phyloP scores from a whole-genome alignment of 2,329 filamentous ascomycete species.

The Metarhizium anisopliae region DNA sequence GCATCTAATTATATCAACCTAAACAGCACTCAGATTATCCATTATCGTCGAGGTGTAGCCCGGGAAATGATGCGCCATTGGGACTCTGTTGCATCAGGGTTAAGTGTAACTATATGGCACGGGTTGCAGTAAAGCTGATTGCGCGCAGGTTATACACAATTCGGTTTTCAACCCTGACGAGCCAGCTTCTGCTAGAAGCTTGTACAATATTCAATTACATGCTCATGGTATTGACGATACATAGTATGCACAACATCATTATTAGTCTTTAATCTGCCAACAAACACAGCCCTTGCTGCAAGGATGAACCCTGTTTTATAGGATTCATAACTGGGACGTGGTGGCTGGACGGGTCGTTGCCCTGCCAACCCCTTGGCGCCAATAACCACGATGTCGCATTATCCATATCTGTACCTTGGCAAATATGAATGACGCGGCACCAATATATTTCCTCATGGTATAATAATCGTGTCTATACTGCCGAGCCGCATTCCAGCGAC shows the following conservation, averaged over 20 bases:
- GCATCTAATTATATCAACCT: no score
- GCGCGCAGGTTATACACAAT: no score
- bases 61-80: no score
- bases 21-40: no score
- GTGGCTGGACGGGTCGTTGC: neutral
- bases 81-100: no score
- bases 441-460: neutral
- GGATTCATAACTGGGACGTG: neutral
- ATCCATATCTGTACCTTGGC: neutral
- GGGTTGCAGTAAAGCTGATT: no score
- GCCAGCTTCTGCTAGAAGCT: no score
- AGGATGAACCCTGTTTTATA: neutral
- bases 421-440: neutral
- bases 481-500: conserved; percentile 9
- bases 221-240: neutral
- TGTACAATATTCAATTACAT: no score
- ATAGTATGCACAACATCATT: neutral
- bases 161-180: no score
- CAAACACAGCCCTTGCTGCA: neutral
- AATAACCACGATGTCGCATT: neutral
- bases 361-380: conserved; percentile 3
- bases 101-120: no score
- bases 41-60: no score
- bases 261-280: neutral
- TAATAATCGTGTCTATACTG: neutral